Percentiles rank a stretch among this genome's conserved stretches.
phyloP scores from a whole-genome alignment of 2,329 filamentous ascomycete species.

The Macrophomina tecta region DNA sequence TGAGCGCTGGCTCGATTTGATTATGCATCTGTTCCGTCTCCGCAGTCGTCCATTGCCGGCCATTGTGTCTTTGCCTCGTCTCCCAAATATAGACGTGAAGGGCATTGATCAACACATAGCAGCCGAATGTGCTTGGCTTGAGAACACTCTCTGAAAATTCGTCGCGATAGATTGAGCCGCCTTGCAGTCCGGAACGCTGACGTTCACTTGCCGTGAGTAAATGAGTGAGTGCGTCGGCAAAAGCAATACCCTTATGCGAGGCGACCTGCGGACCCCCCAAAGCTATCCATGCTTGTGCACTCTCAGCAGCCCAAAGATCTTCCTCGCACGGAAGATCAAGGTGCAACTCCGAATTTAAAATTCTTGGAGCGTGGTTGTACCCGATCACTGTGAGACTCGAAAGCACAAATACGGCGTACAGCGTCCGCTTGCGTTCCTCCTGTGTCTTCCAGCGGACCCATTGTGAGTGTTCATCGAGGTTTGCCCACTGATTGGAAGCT shows the following conservation, averaged over 20 bases:
- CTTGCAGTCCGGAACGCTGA: conserved; percentile 45
- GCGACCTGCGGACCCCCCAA: conserved; percentile 75
- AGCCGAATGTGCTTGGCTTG: conserved; percentile 88
- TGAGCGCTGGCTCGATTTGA: conserved; percentile 90
- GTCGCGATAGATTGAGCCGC: conserved; percentile 34
- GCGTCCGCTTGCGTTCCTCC: conserved; percentile 91
- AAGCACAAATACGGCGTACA: conserved; percentile 88
- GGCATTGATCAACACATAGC: conserved; percentile 88
- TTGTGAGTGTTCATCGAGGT: conserved; percentile 66
- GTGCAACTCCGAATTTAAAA: conserved; percentile 92
- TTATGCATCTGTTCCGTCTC: conserved; percentile 96
- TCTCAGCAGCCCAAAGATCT: conserved; percentile 85
- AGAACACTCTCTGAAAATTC: conserved; percentile 68
- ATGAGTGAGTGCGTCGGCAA: conserved; percentile 80
- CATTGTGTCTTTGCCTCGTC: conserved; percentile 86
- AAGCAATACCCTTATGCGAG: conserved; percentile 74
- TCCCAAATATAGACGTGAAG: conserved; percentile 99
- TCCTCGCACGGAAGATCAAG: conserved; percentile 93
- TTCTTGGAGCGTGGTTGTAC: conserved; percentile 88
- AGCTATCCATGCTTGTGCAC: conserved; percentile 78
- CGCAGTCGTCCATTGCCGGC: conserved; percentile 85
- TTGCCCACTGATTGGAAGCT: conserved; percentile 31
- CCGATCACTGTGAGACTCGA: conserved; percentile 90
- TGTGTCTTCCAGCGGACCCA: conserved; percentile 89
- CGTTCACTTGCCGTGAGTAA: conserved; percentile 79